phyloP scores from a whole-genome alignment of 2,329 filamentous ascomycete genomes.

The Ophiocordyceps unilateralis region DNA sequence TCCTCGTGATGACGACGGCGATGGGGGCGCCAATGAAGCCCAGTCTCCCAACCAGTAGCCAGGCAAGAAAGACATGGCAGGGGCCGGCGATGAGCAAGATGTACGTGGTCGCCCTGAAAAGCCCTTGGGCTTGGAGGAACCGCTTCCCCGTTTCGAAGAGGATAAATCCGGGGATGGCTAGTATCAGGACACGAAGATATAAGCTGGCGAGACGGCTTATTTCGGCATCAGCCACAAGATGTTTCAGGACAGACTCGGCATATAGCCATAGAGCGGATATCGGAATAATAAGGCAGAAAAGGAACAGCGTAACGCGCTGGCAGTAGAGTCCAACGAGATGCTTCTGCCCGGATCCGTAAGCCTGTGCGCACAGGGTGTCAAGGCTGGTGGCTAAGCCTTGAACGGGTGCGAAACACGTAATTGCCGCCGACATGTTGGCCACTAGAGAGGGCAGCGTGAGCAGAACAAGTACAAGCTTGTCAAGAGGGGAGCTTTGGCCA shows the following conservation, averaged over 20 bases:
- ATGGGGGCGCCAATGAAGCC: slow-evolving; percentile 58
- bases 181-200: slow-evolving; percentile 52
- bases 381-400: slow-evolving; percentile 70
- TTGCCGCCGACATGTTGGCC: slow-evolving; percentile 57
- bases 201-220: slow-evolving; percentile 49
- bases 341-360: slow-evolving; percentile 74
- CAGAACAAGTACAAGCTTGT: accelerated
- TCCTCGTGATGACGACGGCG: slow-evolving; percentile 60
- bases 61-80: slow-evolving; percentile 57
- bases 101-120: slow-evolving; percentile 60
- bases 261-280: slow-evolving; percentile 53
- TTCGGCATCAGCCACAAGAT: slow-evolving; percentile 24
- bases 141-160: slow-evolving; percentile 61
- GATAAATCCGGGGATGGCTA: slow-evolving; percentile 56
- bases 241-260: slow-evolving; percentile 41
- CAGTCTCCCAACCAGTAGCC: slow-evolving; percentile 54
- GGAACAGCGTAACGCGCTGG: slow-evolving; percentile 61
- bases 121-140: slow-evolving; percentile 62
- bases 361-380: slow-evolving; percentile 81
- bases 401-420: slow-evolving; percentile 57
- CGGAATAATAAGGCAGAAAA: slow-evolving; percentile 52
- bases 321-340: slow-evolving; percentile 71
- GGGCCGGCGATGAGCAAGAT: slow-evolving; percentile 58
- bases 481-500: neutral
- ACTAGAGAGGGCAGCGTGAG: slow-evolving; percentile 5